Conservation (phyloP, 1,139 yeast genomes). For the Meyerozyma sp. region DNA sequence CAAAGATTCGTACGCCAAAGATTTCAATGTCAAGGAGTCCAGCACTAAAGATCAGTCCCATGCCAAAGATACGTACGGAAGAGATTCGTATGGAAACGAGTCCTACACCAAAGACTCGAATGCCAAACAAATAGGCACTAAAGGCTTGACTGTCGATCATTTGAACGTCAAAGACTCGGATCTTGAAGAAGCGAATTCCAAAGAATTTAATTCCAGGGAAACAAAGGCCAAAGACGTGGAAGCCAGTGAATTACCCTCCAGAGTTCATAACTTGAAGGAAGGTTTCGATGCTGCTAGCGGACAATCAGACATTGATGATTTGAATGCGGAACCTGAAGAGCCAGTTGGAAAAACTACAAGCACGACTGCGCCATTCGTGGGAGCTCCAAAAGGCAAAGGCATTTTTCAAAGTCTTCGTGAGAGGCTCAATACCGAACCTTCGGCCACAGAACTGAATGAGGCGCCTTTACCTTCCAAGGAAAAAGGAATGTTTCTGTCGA, state of each 20-base stretch:
- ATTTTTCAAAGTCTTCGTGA: slow-evolving; percentile 5
- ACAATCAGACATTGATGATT: background rate
- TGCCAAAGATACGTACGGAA: too few species aligned
- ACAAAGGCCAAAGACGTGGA: too few species aligned
- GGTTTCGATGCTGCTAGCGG: slow-evolving; percentile 2
- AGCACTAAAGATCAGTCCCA: too few species aligned
- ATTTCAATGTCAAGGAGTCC: too few species aligned
- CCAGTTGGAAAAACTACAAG: background rate
- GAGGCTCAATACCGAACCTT: slow-evolving; percentile 1
- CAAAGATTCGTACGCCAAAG: too few species aligned
- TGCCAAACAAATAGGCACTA: too few species aligned
- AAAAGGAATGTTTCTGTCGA: slow-evolving; percentile 32
- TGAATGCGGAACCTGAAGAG: background rate
- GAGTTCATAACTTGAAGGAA: slow-evolving; percentile 13
- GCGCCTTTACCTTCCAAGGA: slow-evolving; percentile 11
- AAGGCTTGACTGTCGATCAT: too few species aligned
- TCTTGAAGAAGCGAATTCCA: too few species aligned
- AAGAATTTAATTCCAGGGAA: too few species aligned
- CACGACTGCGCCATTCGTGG: background rate
- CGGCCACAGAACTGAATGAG: background rate
- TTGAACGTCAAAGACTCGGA: too few species aligned
- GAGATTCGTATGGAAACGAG: too few species aligned
- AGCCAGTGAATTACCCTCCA: background rate
- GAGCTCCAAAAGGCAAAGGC: slow-evolving; percentile 2
- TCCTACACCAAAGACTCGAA: too few species aligned